A percentile compares a stretch with the other conserved stretches of the same genome.
Evolutionary conservation across 306 rosid species (phyloP).

Genomic region (Pterocarpus santalinus): DNA sequence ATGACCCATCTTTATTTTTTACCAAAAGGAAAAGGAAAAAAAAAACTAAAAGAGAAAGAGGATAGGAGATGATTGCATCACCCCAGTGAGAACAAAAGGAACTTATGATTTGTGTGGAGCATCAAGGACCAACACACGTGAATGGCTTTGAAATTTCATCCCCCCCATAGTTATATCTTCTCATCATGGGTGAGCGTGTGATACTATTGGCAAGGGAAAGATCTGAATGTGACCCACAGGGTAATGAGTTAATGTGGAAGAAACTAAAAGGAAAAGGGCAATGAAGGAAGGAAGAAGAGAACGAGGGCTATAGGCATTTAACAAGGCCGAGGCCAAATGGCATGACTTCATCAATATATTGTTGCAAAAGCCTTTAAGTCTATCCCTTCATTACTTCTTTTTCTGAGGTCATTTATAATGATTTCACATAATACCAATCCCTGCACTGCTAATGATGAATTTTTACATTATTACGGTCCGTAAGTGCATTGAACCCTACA

Average conservation of each 20-base stretch:
- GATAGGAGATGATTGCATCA: conserved; percentile 60
- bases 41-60: conserved; percentile 22
- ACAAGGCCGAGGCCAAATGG: conserved; percentile 21
- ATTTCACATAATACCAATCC: conserved; percentile 92
- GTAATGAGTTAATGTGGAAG: conserved; percentile 39
- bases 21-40: conserved; percentile 46
- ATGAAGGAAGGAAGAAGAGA: conserved; percentile 42
- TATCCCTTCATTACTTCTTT: conserved; percentile 40
- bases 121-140: conserved; percentile 78
- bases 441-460: conserved; percentile 96
- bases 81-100: conserved; percentile 50
- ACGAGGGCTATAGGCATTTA: conserved; percentile 5
- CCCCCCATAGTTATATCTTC: conserved; percentile 34
- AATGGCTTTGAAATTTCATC: conserved; percentile 64
- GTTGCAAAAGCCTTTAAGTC: conserved; percentile 51
- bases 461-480: conserved; percentile 89
- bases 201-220: conserved; percentile 51
- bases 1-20: conserved; percentile 69
- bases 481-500: conserved; percentile 93
- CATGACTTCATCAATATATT: conserved; percentile 60
- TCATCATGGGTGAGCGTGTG: conserved; percentile 65
- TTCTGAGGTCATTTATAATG: conserved; percentile 89
- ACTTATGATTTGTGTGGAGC: conserved; percentile 56
- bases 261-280: conserved; percentile 20
- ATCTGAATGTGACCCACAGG: conserved; percentile 57